Percentiles rank a stretch among this genome's conserved stretches.
These are phyloP conservation scores for Aspergillus novofumigatus DNA, from an alignment of 2,329 filamentous ascomycete genomes.

Conservation along the genomic window DNA sequence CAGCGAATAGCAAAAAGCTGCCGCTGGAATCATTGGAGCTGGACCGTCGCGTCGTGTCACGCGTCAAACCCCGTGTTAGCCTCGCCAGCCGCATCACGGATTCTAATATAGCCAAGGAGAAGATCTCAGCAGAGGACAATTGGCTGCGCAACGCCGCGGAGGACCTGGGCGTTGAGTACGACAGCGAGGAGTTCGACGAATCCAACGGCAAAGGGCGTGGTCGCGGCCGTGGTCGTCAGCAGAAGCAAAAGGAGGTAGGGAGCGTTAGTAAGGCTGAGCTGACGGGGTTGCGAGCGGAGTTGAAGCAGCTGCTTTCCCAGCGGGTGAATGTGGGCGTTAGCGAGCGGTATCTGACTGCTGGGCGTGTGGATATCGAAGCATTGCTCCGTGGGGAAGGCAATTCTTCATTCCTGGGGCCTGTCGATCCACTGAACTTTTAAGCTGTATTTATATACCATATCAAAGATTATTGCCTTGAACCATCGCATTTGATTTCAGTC, in stretches of 20 bases:
- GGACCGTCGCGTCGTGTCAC: slow-evolving; percentile 71
- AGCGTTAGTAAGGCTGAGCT: slow-evolving; percentile 70
- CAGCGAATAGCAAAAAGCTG: slow-evolving; percentile 56
- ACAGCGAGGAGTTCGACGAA: slow-evolving; percentile 77
- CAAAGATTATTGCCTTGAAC: not conserved
- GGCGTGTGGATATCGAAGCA: slow-evolving; percentile 70
- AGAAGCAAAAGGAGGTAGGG: slow-evolving; percentile 68
- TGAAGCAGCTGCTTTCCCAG: slow-evolving; percentile 66
- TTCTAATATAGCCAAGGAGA: slow-evolving; percentile 78
- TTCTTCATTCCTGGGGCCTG: slow-evolving; percentile 61
- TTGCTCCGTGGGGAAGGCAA: slow-evolving; percentile 61
- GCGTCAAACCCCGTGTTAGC: slow-evolving; percentile 70
- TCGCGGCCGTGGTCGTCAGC: slow-evolving; percentile 69
- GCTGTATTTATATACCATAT: slow-evolving; percentile 7
- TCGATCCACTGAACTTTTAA: slow-evolving; percentile 42
- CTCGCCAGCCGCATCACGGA: slow-evolving; percentile 88
- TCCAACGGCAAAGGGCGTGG: slow-evolving; percentile 49
- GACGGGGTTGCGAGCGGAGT: slow-evolving; percentile 63
- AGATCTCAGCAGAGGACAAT: slow-evolving; percentile 74
- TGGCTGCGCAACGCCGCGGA: slow-evolving; percentile 83
- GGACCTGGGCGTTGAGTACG: slow-evolving; percentile 89
- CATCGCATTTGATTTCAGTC: too few relatives aligned
- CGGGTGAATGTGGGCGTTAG: slow-evolving; percentile 85
- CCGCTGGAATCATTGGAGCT: slow-evolving; percentile 71
- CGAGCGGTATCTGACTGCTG: slow-evolving; percentile 76